A percentile compares a stretch with the other conserved stretches of the same genome.
Conservation (phyloP, 805 yeast species). For the Geotrichum ghanense region DNA sequence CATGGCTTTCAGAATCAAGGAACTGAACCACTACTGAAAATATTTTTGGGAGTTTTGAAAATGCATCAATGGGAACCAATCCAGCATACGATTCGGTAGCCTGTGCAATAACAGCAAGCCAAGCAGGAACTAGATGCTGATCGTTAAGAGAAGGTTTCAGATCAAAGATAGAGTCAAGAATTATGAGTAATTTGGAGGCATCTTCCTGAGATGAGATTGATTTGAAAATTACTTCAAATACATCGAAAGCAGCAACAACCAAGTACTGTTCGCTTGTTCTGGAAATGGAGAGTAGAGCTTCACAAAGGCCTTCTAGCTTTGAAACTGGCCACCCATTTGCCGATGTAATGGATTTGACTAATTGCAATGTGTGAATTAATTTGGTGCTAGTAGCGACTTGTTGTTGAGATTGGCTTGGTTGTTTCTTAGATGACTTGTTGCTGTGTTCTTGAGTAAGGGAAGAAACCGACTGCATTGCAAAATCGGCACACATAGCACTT, state of each 20-base stretch:
- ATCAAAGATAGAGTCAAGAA: slow-evolving; percentile 62
- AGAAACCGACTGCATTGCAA: slow-evolving; percentile 46
- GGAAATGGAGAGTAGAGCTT: slow-evolving; percentile 60
- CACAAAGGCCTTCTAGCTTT: slow-evolving; percentile 63
- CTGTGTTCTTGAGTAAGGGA: slow-evolving; percentile 29
- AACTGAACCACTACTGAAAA: slow-evolving; percentile 49
- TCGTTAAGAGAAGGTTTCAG: slow-evolving; percentile 77
- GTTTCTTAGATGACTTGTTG: slow-evolving; percentile 24
- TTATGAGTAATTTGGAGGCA: slow-evolving; percentile 48
- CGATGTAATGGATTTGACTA: slow-evolving; percentile 56
- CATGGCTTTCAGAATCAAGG: slow-evolving; percentile 52
- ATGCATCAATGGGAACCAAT: slow-evolving; percentile 40
- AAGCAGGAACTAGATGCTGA: slow-evolving; percentile 77
- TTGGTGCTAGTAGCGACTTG: slow-evolving; percentile 35
- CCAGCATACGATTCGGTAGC: slow-evolving; percentile 48
- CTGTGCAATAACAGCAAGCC: slow-evolving; percentile 91
- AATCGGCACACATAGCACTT: slow-evolving; percentile 54
- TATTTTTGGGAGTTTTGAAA: slow-evolving; percentile 45
- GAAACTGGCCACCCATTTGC: slow-evolving; percentile 76
- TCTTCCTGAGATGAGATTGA: slow-evolving; percentile 45
- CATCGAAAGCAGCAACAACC: slow-evolving; percentile 71
- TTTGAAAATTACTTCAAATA: slow-evolving; percentile 69
- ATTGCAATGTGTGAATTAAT: slow-evolving; percentile 66
- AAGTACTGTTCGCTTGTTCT: slow-evolving; percentile 76
- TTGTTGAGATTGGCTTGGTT: slow-evolving; percentile 21